Percentiles rank a stretch among this genome's conserved stretches.
Evolutionary conservation across 257 asterid species (phyloP).

Genomic region (Solanum chaucha): DNA sequence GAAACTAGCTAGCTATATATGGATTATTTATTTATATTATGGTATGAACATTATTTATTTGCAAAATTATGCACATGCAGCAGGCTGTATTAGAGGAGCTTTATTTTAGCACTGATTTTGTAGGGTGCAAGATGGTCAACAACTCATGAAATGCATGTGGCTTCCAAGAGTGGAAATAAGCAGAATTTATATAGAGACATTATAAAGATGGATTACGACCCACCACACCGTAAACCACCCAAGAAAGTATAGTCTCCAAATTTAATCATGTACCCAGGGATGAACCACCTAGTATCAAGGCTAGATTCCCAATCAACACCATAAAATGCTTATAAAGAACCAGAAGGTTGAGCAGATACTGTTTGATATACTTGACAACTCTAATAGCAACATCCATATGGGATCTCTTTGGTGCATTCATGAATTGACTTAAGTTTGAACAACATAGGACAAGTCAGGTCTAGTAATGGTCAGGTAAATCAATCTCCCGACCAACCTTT

Average conservation of each 20-base stretch:
- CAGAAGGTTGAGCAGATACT: too few species aligned
- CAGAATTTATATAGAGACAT: neutral
- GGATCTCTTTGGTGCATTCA: too few species aligned
- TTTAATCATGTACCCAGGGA: too few species aligned
- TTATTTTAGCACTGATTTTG: neutral
- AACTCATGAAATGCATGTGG: neutral
- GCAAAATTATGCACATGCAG: neutral
- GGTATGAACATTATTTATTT: neutral
- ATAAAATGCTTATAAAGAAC: too few species aligned
- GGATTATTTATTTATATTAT: neutral
- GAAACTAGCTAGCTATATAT: neutral
- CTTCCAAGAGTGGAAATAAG: neutral
- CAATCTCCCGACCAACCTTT: too few species aligned
- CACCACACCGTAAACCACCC: slow-evolving; percentile 30
- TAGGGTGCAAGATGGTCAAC: neutral
- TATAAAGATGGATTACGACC: slow-evolving; percentile 18
- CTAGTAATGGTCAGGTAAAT: too few species aligned
- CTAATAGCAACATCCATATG: too few species aligned
- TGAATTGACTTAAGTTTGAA: too few species aligned
- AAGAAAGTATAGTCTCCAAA: neutral
- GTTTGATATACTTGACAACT: too few species aligned
- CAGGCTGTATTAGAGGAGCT: neutral
- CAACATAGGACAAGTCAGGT: too few species aligned
- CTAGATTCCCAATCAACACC: too few species aligned
- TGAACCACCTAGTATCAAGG: too few species aligned